A percentile compares a stretch with the other conserved stretches of the same genome.
phyloP scores from a whole-genome alignment of 2,329 filamentous ascomycete species.

The Chaetomium strumarium region DNA sequence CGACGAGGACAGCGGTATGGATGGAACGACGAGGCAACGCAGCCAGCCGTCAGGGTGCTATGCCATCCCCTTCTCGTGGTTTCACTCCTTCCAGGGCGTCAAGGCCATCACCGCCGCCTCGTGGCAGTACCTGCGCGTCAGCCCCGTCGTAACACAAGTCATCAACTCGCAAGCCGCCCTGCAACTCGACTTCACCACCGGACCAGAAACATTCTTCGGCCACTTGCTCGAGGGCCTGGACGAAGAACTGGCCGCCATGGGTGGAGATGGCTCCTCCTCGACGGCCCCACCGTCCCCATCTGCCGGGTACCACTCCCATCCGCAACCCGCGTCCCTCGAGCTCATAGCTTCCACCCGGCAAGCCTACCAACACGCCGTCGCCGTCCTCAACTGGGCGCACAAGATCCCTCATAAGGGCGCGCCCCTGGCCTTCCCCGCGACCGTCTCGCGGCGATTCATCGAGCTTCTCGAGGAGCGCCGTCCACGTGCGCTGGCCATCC shows the following conservation, averaged over 20 bases:
- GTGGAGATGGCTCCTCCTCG: conserved; percentile 6
- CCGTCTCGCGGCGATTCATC: conserved; percentile 55
- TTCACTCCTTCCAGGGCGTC: conserved; percentile 61
- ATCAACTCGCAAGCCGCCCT: conserved; percentile 59
- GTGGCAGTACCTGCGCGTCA: conserved; percentile 58
- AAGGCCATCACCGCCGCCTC: conserved; percentile 59
- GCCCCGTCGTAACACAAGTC: conserved; percentile 51
- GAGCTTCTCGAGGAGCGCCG: conserved; percentile 53
- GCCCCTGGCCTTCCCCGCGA: conserved; percentile 58
- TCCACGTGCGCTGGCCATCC: conserved; percentile 56
- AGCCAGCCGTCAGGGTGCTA: conserved; percentile 37
- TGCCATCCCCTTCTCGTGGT: conserved; percentile 56
- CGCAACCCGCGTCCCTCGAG: conserved; percentile 17
- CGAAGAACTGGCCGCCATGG: conserved; percentile 42
- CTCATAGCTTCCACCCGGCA: conserved; percentile 38
- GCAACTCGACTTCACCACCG: conserved; percentile 52
- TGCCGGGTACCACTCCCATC: conserved; percentile 17
- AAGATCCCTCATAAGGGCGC: conserved; percentile 53
- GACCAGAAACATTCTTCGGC: conserved; percentile 53
- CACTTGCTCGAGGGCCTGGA: conserved; percentile 53
- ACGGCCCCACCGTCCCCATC: not conserved
- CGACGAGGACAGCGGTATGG: conserved; percentile 28
- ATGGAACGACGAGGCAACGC: conserved; percentile 14
- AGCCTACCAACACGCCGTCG: conserved; percentile 59
- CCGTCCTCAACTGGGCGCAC: conserved; percentile 61